Evolutionary conservation across 192 early-diverging fungal genomes (phyloP).

Genomic region (Mortierella antarctica): DNA sequence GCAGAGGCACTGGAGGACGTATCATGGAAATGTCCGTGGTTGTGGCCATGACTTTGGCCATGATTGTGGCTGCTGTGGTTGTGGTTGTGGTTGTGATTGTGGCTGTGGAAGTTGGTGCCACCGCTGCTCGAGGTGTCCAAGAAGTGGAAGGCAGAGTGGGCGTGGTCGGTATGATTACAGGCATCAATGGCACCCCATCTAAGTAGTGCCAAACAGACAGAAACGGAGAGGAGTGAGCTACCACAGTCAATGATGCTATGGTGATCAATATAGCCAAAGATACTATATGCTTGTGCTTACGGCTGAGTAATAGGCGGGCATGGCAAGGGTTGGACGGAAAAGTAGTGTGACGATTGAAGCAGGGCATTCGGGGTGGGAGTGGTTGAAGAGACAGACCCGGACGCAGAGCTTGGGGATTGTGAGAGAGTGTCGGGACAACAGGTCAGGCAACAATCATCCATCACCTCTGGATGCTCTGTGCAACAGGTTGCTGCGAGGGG

Average conservation of each 20-base stretch:
- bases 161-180: conserved; percentile 23
- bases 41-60: background rate
- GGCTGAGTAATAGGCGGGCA: conserved; percentile 23
- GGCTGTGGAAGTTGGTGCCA: background rate
- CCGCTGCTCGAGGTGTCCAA: conserved; percentile 1
- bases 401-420: conserved; percentile 11
- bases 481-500: conserved; percentile 34
- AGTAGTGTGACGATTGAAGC: conserved; percentile 16
- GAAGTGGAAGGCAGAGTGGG: conserved; percentile 41
- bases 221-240: too few species aligned
- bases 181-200: conserved; percentile 8
- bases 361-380: conserved; percentile 7
- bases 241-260: too few species aligned
- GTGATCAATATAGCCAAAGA: background rate
- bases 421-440: conserved; percentile 45
- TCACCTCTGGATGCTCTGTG: conserved; percentile 41
- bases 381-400: conserved; percentile 19
- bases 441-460: conserved; percentile 44
- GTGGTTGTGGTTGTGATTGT: conserved; percentile 3
- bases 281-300: conserved; percentile 9
- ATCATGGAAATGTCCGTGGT: background rate
- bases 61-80: conserved; percentile 5
- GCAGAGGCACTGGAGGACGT: conserved; percentile 1
- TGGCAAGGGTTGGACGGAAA: conserved; percentile 9
- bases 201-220: background rate